Evolutionary conservation across 1,284 basidiomycete genomes (phyloP), one percentile per base, ranked within the genome.

Genomic region (Cutaneotrichosporon cavernicola): DNA sequence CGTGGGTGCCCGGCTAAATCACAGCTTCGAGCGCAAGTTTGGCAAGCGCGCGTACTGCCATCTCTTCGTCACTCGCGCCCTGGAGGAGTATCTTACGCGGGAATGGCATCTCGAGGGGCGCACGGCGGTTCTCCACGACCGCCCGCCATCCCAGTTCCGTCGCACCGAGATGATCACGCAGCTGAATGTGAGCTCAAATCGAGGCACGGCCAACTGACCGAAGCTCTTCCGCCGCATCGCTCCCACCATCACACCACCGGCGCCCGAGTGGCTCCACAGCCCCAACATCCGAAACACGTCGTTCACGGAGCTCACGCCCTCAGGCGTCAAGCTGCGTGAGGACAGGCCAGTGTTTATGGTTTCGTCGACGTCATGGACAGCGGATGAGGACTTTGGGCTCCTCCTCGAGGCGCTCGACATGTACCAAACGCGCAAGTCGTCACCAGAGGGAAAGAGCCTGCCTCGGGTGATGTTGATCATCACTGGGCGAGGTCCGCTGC

Each of bases 341-440:
- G 88, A 91, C 69, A 84, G 95, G 65, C 92, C 93, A 2, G 94
- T 92, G 0, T 81, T 99, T 4, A 73, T 98, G 22, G 88, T 99
- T 22, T 92, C 90, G 31, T 92, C 92, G 70, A 99, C 97, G 0
- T 93, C 90, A 11, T 99, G 97, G 96, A 99, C 97, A 0, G 88
- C 91, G 8, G 97, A 99, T 75, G 97, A 99, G 79, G 94, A 99
- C 77, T 98, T 99, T 69, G 82, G 85, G 4, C 85, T 97, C 51
- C 85, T 99, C 6, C 79, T 97, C 16, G 83, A 85, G 16, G 91
- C 92, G 9, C 81, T 97, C 83, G 63, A 92, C 88, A 14, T 50
- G 51, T 76, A 78, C 53, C 69, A 74, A 63, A 68, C 55, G n/a
- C 66, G 70, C 6, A 61, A 66, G 13, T 56, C 67, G 38, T 46